phyloP scores from a whole-genome alignment of 1,284 basidiomycete genomes.

The Puccinia polysora region DNA sequence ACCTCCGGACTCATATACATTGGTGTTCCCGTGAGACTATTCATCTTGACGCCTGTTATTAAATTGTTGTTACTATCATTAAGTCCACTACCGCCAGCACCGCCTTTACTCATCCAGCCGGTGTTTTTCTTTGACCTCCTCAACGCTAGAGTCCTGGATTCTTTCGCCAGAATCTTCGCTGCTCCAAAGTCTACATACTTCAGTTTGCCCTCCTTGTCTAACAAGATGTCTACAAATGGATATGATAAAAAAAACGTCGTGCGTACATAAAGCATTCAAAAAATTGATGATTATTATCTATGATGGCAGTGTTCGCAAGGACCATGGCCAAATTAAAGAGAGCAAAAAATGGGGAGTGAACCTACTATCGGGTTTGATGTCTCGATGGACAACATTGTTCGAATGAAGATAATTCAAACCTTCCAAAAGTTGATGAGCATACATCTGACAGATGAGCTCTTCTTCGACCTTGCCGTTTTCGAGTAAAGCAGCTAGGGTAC shows the following conservation, averaged over 20 bases:
- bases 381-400: slow-evolving; percentile 86
- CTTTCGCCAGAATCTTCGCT: slow-evolving; percentile 92
- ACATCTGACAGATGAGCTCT: slow-evolving; percentile 90
- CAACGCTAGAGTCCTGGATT: slow-evolving; percentile 68
- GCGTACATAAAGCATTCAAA: too few species aligned
- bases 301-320: too few species aligned
- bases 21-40: slow-evolving; percentile 79
- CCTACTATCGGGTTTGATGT: slow-evolving; percentile 98
- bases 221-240: slow-evolving; percentile 70
- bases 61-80: neutral
- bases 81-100: slow-evolving; percentile 49
- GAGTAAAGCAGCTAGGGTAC: slow-evolving; percentile 80
- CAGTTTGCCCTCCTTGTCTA: slow-evolving; percentile 84
- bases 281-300: too few species aligned
- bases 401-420: slow-evolving; percentile 91
- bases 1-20: slow-evolving; percentile 99
- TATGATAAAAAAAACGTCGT: neutral
- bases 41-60: slow-evolving; percentile 54
- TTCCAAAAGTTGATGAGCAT: slow-evolving; percentile 94
- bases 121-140: slow-evolving; percentile 58
- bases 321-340: too few species aligned
- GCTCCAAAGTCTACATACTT: slow-evolving; percentile 99
- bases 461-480: slow-evolving; percentile 96
- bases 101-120: slow-evolving; percentile 43
- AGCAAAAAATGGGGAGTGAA: slow-evolving; percentile 47